Percentiles rank a stretch among this genome's conserved stretches.
Conservation (phyloP, 768 basidiomycete genomes). For the Boletus edulis region DNA sequence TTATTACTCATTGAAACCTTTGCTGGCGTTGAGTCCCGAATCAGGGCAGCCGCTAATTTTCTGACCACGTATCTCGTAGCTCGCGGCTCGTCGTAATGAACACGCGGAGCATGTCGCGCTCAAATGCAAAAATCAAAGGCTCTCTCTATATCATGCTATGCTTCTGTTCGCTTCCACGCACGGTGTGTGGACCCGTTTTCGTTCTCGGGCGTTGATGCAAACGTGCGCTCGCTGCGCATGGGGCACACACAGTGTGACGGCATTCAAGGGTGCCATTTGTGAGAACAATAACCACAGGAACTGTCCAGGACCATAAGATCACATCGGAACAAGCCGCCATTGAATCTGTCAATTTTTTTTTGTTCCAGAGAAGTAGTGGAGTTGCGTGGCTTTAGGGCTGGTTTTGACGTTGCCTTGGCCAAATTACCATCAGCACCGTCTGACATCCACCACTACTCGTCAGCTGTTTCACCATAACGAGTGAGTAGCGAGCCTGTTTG, state of each 20-base stretch:
- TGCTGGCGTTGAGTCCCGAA: constrained; percentile 29
- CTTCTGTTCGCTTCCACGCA: constrained; percentile 3
- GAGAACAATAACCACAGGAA: constrained; percentile 22
- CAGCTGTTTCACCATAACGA: constrained; percentile 6
- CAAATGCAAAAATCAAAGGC: not conserved
- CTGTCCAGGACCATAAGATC: not conserved
- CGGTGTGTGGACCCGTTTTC: constrained; percentile 15
- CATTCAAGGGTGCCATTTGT: constrained; percentile 8
- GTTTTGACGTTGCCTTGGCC: constrained; percentile 3
- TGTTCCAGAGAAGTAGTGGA: constrained; percentile 2
- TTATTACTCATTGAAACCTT: constrained; percentile 28
- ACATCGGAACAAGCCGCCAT: constrained; percentile 4
- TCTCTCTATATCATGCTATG: not conserved
- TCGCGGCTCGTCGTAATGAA: not conserved
- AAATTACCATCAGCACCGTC: constrained; percentile 1
- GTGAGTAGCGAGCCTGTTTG: constrained; percentile 16
- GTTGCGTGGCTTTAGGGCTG: constrained; percentile 30
- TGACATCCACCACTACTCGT: not conserved
- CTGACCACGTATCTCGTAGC: constrained; percentile 12
- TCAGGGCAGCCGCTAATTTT: constrained; percentile 11
- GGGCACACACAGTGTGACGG: constrained; percentile 12
- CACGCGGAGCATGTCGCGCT: not conserved
- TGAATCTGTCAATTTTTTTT: not conserved
- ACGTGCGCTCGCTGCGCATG: not conserved
- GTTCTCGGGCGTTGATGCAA: not conserved